Evolutionary conservation across 768 basidiomycete genomes (phyloP).

Genomic region (Pleurotus tuoliensis): DNA sequence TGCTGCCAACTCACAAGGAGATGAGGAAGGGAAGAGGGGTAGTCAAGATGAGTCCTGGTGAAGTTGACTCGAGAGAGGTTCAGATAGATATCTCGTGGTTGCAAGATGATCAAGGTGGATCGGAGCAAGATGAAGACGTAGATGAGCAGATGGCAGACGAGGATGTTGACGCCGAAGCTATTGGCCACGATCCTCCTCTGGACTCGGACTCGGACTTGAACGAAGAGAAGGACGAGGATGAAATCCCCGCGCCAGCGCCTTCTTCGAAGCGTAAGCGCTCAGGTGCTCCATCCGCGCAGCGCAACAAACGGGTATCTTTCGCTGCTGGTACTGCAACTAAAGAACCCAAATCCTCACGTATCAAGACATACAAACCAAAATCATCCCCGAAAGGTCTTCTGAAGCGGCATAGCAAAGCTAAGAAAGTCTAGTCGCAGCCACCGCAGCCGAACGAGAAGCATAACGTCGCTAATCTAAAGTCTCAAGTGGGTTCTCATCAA

Average conservation of each 20-base stretch:
- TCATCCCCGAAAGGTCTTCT: neutral
- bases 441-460: neutral
- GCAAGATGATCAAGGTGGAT: constrained; percentile 34
- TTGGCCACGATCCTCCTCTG: constrained; percentile 26
- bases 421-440: too few species aligned
- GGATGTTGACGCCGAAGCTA: constrained; percentile 32
- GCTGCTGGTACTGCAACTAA: constrained; percentile 23
- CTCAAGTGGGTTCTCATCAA: too few species aligned
- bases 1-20: constrained; percentile 57
- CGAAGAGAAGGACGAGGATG: constrained; percentile 25
- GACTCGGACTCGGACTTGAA: constrained; percentile 21
- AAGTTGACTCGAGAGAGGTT: constrained; percentile 34
- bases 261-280: constrained; percentile 43
- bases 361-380: neutral
- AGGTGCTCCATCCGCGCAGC: constrained; percentile 23
- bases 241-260: constrained; percentile 19
- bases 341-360: constrained; percentile 14
- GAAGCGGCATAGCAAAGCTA: neutral
- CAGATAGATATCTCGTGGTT: constrained; percentile 39
- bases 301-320: constrained; percentile 56
- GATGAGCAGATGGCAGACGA: constrained; percentile 29
- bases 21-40: constrained; percentile 58
- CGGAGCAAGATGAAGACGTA: constrained; percentile 30
- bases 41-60: constrained; percentile 44
- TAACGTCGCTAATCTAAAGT: too few species aligned